A percentile compares a stretch with the other conserved stretches of the same genome.
These are phyloP conservation scores for Boletus huronensis DNA, from an alignment of 768 basidiomycete genomes.

Conservation along the genomic window DNA sequence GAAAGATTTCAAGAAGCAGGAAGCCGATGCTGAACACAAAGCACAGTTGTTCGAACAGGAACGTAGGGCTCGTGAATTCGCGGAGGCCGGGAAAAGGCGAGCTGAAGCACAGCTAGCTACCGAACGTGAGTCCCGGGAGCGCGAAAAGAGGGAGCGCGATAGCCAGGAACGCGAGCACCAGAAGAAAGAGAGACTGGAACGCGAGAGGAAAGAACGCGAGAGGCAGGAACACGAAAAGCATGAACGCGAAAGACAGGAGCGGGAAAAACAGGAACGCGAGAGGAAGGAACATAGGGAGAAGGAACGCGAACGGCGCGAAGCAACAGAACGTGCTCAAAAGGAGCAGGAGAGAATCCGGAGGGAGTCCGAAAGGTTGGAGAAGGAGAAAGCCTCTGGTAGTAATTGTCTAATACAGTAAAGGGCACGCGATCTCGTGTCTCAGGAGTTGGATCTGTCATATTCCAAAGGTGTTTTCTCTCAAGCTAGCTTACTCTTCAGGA, in stretches of 20 bases:
- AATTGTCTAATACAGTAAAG: conserved; percentile 11
- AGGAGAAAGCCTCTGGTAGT: conserved; percentile 5
- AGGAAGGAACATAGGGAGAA: not conserved
- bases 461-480: not conserved
- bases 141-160: not conserved
- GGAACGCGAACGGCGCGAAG: not conserved
- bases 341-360: not conserved
- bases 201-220: not conserved
- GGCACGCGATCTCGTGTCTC: not conserved
- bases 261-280: not conserved
- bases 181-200: not conserved
- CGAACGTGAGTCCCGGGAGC: conserved; percentile 8
- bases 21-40: conserved; percentile 17
- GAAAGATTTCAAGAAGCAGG: conserved; percentile 18
- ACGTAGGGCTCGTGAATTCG: conserved; percentile 22
- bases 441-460: not conserved
- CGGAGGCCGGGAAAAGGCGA: conserved; percentile 17
- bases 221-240: not conserved
- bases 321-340: not conserved
- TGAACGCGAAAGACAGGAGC: not conserved
- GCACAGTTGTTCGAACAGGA: conserved; percentile 24
- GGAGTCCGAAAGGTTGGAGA: not conserved
- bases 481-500: not conserved
- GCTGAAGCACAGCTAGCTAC: conserved; percentile 20
- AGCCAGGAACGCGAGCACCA: not conserved